phyloP scores from a whole-genome alignment of 495 filamentous ascomycete species.

The Penicillium soppii region DNA sequence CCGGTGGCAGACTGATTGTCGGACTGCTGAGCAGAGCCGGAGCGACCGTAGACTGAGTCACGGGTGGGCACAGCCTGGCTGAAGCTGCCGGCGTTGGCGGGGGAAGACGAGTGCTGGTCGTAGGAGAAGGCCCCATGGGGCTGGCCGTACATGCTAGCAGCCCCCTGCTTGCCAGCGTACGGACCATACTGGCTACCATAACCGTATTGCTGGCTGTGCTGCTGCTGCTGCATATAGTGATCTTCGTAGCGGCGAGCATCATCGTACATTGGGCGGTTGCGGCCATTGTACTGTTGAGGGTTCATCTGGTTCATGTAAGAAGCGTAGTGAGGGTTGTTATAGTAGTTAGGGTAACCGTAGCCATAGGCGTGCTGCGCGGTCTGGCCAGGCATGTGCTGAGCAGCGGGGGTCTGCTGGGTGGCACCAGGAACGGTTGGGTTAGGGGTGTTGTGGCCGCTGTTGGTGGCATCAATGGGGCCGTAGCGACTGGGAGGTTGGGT shows the following conservation, averaged over 20 bases:
- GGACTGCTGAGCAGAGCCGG: slow-evolving; percentile 69
- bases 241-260: slow-evolving; percentile 56
- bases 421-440: slow-evolving; percentile 74
- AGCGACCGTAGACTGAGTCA: slow-evolving; percentile 77
- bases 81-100: slow-evolving; percentile 68
- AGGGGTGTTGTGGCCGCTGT: slow-evolving; percentile 84
- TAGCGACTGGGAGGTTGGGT: slow-evolving; percentile 67
- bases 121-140: slow-evolving; percentile 77
- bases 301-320: slow-evolving; percentile 72
- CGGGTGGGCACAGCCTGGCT: slow-evolving; percentile 63
- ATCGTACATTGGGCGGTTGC: slow-evolving; percentile 56
- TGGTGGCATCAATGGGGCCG: slow-evolving; percentile 70
- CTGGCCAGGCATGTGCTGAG: slow-evolving; percentile 63
- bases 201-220: slow-evolving; percentile 58
- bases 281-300: slow-evolving; percentile 48
- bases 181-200: slow-evolving; percentile 73
- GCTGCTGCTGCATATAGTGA: slow-evolving; percentile 28
- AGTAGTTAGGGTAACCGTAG: slow-evolving; percentile 72
- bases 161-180: slow-evolving; percentile 72
- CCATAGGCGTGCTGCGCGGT: slow-evolving; percentile 54
- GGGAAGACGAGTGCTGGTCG: slow-evolving; percentile 70
- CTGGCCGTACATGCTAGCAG: slow-evolving; percentile 77
- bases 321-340: slow-evolving; percentile 74
- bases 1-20: slow-evolving; percentile 61
- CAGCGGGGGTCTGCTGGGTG: slow-evolving; percentile 60